These are phyloP conservation scores for Pneumocystis wakefieldiae DNA, from an alignment of 1,139 yeast species.

Conservation along the genomic window DNA sequence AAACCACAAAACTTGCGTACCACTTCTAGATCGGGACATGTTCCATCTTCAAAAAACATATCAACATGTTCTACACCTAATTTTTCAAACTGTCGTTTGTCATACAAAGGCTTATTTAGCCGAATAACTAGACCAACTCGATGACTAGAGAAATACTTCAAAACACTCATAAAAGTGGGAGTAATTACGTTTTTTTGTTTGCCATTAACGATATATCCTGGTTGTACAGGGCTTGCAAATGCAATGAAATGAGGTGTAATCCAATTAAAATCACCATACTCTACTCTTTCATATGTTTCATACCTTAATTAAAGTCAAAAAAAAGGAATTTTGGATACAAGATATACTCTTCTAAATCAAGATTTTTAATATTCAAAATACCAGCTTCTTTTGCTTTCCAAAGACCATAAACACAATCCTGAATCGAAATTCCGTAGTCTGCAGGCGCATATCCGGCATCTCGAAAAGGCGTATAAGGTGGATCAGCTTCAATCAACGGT, in stretches of 20 bases:
- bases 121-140: slow-evolving; percentile 82
- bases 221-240: slow-evolving; percentile 87
- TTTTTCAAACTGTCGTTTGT: slow-evolving; percentile 65
- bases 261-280: slow-evolving; percentile 89
- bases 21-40: slow-evolving; percentile 87
- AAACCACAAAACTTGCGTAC: slow-evolving; percentile 91
- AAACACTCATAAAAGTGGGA: slow-evolving; percentile 67
- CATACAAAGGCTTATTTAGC: slow-evolving; percentile 79
- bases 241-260: slow-evolving; percentile 90
- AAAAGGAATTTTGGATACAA: not conserved
- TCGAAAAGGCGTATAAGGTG: slow-evolving; percentile 86
- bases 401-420: slow-evolving; percentile 86
- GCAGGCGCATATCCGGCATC: slow-evolving; percentile 96
- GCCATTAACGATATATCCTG: slow-evolving; percentile 26
- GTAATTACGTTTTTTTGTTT: slow-evolving; percentile 24
- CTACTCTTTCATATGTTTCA: slow-evolving; percentile 88
- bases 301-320: slow-evolving; percentile 24
- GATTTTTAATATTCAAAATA: slow-evolving; percentile 71
- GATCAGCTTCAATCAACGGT: slow-evolving; percentile 81
- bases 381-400: slow-evolving; percentile 97
- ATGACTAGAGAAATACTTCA: slow-evolving; percentile 54
- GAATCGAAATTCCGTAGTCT: slow-evolving; percentile 82
- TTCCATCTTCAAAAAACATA: slow-evolving; percentile 94
- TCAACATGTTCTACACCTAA: slow-evolving; percentile 80
- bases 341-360: slow-evolving; percentile 60